Evolutionary conservation across 2,329 filamentous ascomycete genomes (phyloP).

Genomic region (Epicoccum sorghinum): DNA sequence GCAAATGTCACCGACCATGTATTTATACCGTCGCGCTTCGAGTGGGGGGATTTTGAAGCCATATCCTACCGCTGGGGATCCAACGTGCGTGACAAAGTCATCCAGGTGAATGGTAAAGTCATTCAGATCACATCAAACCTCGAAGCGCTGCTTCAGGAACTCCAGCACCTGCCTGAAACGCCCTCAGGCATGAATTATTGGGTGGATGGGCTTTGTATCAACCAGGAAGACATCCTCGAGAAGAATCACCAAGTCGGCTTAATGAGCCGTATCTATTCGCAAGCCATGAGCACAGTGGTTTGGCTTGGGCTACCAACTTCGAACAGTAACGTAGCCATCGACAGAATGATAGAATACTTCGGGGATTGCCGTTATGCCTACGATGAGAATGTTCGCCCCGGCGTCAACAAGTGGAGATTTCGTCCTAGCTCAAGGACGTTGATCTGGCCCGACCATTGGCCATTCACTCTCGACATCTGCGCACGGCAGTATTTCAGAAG

Average conservation of each 20-base stretch:
- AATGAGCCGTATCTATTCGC: neutral
- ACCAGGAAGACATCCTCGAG: neutral
- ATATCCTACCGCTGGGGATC: neutral
- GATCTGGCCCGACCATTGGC: neutral
- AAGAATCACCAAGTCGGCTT: neutral
- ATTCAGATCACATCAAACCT: neutral
- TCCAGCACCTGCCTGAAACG: neutral
- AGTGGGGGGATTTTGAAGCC: neutral
- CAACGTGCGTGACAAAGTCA: neutral
- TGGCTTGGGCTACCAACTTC: neutral
- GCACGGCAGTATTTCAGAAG: neutral
- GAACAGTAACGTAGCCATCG: neutral
- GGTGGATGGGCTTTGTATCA: constrained; percentile 3
- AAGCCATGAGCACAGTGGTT: neutral
- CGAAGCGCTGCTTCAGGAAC: neutral
- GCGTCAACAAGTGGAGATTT: neutral
- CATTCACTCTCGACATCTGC: neutral
- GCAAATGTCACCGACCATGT: neutral
- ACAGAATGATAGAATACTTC: neutral
- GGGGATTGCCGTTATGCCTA: neutral
- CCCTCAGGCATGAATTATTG: neutral
- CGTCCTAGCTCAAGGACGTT: neutral
- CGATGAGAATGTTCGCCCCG: neutral
- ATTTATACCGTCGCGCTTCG: neutral
- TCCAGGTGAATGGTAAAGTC: neutral